Percentiles rank a stretch among this genome's conserved stretches.
Conservation (phyloP, 1,284 basidiomycete genomes). For the Austroboletus niveus region DNA sequence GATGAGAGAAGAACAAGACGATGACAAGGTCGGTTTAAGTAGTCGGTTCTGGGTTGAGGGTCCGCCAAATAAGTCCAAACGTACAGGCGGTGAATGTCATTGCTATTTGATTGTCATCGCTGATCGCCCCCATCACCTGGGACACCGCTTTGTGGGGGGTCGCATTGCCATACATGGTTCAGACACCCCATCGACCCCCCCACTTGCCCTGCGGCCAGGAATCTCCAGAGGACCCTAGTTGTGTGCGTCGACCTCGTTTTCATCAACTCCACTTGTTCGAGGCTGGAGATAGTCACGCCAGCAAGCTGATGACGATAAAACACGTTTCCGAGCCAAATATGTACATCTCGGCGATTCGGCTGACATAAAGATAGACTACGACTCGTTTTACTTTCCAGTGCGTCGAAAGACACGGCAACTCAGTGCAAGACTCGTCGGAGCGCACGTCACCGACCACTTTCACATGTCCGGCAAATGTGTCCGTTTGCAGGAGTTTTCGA, state of each 20-base stretch:
- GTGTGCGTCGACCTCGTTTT: no score
- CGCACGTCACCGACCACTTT: neutral
- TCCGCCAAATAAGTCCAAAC: slow-evolving; percentile 30
- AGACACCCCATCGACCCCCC: neutral
- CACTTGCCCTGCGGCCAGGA: neutral
- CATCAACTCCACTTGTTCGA: no score
- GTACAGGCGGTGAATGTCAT: neutral
- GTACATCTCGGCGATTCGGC: neutral
- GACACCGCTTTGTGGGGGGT: slow-evolving; percentile 15
- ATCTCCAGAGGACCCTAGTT: slow-evolving; percentile 4
- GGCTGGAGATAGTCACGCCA: neutral
- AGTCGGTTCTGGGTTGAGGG: slow-evolving; percentile 31
- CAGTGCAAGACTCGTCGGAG: neutral
- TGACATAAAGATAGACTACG: no score
- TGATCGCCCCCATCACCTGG: slow-evolving; percentile 18
- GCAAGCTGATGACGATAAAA: neutral
- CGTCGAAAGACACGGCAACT: no score
- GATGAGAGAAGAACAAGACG: slow-evolving; percentile 24
- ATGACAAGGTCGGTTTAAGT: slow-evolving; percentile 28
- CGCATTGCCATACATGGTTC: slow-evolving; percentile 15
- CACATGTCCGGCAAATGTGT: neutral
- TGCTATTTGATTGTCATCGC: slow-evolving; percentile 10
- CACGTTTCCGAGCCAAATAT: slow-evolving; percentile 1
- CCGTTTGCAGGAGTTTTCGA: no score
- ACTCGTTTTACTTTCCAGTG: neutral